These are phyloP conservation scores for Leptomonas pyrrhocoris DNA, from an alignment of 208 protist genomes.

Conservation along the genomic window DNA sequence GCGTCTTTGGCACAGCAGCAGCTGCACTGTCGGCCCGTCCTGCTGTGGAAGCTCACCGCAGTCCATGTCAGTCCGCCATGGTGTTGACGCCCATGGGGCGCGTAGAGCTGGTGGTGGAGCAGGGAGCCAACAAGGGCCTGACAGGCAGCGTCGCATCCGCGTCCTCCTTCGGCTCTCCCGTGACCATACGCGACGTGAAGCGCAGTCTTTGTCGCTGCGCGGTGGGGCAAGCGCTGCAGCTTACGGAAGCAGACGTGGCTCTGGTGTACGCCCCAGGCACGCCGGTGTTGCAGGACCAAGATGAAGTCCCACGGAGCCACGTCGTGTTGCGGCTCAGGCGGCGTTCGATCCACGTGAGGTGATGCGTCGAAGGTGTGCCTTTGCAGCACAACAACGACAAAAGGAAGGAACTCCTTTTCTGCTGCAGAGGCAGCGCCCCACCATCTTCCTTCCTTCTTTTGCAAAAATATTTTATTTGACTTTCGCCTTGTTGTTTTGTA, in stretches of 20 bases:
- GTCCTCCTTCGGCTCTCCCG: background rate
- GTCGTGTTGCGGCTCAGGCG: conserved; percentile 38
- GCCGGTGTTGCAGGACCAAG: conserved; percentile 30
- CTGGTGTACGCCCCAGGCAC: conserved; percentile 48
- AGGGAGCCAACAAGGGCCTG: too few species aligned
- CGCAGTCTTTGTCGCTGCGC: conserved; percentile 49
- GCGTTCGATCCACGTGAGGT: background rate
- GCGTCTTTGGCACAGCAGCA: background rate
- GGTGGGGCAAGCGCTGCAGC: conserved; percentile 49
- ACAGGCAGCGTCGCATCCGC: background rate
- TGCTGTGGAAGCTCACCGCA: background rate
- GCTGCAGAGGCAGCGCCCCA: too few species aligned
- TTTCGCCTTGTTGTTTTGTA: too few species aligned
- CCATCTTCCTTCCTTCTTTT: too few species aligned
- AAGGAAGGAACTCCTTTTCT: too few species aligned
- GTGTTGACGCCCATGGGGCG: conserved; percentile 50
- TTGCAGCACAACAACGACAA: too few species aligned
- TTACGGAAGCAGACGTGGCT: conserved; percentile 26
- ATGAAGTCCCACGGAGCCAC: conserved; percentile 28
- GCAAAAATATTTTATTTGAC: too few species aligned
- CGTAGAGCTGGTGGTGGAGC: conserved; percentile 46
- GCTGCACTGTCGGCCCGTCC: background rate
- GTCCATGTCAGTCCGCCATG: conserved; percentile 29
- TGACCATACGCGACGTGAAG: conserved; percentile 54
- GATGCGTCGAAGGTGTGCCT: too few species aligned